Conservation (phyloP, 306 rosid species). For the Prosopis cineraria region DNA sequence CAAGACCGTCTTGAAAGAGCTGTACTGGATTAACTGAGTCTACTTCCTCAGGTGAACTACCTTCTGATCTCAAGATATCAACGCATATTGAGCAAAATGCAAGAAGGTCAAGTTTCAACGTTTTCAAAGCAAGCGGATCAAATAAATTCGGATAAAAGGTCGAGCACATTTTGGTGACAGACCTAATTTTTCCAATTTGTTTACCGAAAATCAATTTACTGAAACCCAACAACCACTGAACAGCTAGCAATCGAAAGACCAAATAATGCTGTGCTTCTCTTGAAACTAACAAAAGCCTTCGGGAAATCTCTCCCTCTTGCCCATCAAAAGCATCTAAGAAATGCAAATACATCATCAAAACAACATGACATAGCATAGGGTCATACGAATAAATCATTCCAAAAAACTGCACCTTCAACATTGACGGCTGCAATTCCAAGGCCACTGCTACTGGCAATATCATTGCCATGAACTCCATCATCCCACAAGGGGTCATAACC, state of each 20-base stretch:
- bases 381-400: conserved; percentile 83
- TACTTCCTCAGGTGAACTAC: conserved; percentile 36
- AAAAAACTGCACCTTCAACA: conserved; percentile 93
- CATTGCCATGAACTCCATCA: conserved; percentile 80
- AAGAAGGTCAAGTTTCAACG: conserved; percentile 89
- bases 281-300: conserved; percentile 65
- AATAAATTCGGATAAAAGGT: conserved; percentile 70
- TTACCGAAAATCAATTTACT: conserved; percentile 51
- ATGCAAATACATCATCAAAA: conserved; percentile 70
- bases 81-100: conserved; percentile 54
- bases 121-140: conserved; percentile 90
- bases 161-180: conserved; percentile 46
- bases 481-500: conserved; percentile 80
- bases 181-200: conserved; percentile 43
- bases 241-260: conserved; percentile 81
- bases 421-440: conserved; percentile 83
- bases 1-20: conserved; percentile 73
- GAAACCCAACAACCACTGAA: conserved; percentile 93
- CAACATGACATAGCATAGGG: conserved; percentile 80
- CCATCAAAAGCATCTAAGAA: conserved; percentile 83
- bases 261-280: conserved; percentile 70
- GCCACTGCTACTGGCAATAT: conserved; percentile 71
- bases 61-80: conserved; percentile 41
- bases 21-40: conserved; percentile 49
- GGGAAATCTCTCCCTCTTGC: conserved; percentile 70